phyloP scores from a whole-genome alignment of 495 filamentous ascomycete genomes.

The Terfezia claveryi region DNA sequence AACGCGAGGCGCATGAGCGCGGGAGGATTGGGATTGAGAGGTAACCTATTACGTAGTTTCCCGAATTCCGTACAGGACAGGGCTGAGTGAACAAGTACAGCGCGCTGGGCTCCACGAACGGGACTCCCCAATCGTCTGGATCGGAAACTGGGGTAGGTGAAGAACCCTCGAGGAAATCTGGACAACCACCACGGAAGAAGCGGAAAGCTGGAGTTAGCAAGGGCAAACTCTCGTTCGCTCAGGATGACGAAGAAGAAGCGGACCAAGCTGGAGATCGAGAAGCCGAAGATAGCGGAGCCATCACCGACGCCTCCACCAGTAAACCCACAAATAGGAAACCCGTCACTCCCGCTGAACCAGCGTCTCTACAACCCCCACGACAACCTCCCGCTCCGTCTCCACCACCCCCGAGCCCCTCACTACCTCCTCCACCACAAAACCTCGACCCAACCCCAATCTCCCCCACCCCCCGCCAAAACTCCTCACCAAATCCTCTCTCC shows the following conservation, averaged over 20 bases:
- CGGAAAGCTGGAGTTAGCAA: constrained; percentile 34
- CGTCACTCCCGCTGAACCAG: constrained; percentile 1
- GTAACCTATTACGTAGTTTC: constrained; percentile 20
- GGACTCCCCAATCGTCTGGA: constrained; percentile 6
- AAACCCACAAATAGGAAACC: not conserved
- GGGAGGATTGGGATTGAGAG: constrained; percentile 33
- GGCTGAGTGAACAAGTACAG: constrained; percentile 12
- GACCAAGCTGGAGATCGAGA: constrained; percentile 31
- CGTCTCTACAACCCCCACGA: constrained; percentile 3
- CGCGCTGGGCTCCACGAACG: constrained; percentile 22
- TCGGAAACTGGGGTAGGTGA: not conserved
- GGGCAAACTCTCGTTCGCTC: constrained; percentile 47
- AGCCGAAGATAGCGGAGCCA: constrained; percentile 24
- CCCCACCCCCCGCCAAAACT: constrained; percentile 49
- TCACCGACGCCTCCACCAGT: constrained; percentile 1
- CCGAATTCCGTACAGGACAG: not conserved
- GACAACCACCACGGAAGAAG: constrained; percentile 39
- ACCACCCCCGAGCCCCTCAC: constrained; percentile 20
- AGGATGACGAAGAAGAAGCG: constrained; percentile 30
- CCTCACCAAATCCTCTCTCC: constrained; percentile 64
- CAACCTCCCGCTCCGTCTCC: constrained; percentile 20
- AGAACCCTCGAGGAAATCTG: not conserved
- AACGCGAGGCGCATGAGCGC: constrained; percentile 52
- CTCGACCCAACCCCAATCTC: constrained; percentile 21
- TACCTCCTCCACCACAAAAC: constrained; percentile 21